Conservation (phyloP, 2,329 filamentous ascomycete species). For the Calycina marina region DNA sequence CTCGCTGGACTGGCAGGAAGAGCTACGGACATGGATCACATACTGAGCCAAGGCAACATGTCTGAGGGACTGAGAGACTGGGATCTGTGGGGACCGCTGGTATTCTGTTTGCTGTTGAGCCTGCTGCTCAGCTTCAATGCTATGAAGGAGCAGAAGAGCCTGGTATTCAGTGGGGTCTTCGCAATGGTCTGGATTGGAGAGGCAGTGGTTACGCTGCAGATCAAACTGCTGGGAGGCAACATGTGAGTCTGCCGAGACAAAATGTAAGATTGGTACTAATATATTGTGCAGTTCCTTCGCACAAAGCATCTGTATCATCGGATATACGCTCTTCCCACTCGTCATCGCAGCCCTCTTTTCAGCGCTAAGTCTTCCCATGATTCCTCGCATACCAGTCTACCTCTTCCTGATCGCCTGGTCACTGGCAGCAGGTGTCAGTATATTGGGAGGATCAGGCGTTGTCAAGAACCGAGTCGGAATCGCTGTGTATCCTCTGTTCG, state of each 20-base stretch:
- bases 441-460: conserved; percentile 8
- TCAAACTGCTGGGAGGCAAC: conserved; percentile 88
- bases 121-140: conserved; percentile 77
- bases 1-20: conserved; percentile 44
- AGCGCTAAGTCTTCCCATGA: conserved; percentile 62
- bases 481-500: conserved; percentile 7
- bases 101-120: conserved; percentile 84
- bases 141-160: conserved; percentile 63
- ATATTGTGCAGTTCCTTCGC: conserved; percentile 65
- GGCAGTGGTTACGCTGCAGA: conserved; percentile 93
- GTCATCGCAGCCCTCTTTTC: conserved; percentile 87
- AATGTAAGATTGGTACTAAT: not conserved
- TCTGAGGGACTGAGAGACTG: conserved; percentile 84
- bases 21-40: conserved; percentile 46
- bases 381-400: conserved; percentile 82
- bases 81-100: conserved; percentile 94
- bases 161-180: conserved; percentile 93
- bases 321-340: conserved; percentile 93
- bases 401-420: conserved; percentile 82
- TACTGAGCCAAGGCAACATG: conserved; percentile 55
- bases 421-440: conserved; percentile 52
- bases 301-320: conserved; percentile 94
- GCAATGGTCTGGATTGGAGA: conserved; percentile 95
- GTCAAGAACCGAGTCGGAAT: conserved; percentile 8
- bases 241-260: conserved; percentile 54